Evolutionary conservation across 192 early-diverging fungal species (phyloP).

Genomic region (Coemansia aciculifera): DNA sequence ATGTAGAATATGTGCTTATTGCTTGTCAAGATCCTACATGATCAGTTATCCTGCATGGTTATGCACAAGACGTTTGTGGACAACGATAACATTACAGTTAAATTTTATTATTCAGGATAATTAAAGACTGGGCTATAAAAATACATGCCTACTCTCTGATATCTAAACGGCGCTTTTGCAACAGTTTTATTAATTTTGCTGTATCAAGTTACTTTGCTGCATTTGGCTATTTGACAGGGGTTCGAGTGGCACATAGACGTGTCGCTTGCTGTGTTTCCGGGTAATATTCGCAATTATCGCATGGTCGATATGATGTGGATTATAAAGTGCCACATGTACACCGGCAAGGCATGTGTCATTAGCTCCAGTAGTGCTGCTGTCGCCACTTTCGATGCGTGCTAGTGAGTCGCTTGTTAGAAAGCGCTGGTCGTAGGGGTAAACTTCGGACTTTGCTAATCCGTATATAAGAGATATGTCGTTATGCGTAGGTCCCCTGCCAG

Average conservation of each 20-base stretch:
- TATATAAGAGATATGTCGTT: not conserved
- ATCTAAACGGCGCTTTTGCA: too few relatives aligned
- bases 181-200: not conserved
- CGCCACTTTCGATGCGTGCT: not conserved
- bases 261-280: conserved; percentile 26
- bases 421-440: not conserved
- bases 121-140: too few relatives aligned
- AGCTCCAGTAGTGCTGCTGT: not conserved
- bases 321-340: not conserved
- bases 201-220: not conserved
- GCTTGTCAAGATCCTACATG: too few relatives aligned
- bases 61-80: too few relatives aligned
- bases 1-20: too few relatives aligned
- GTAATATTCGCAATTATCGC: not conserved
- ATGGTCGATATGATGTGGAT: not conserved
- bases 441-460: not conserved
- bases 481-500: not conserved
- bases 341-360: not conserved
- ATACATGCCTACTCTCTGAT: too few relatives aligned
- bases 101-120: too few relatives aligned
- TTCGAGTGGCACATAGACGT: conserved; percentile 36
- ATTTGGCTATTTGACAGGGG: conserved; percentile 13
- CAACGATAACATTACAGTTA: too few relatives aligned
- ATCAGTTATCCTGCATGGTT: too few relatives aligned
- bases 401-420: not conserved